These are phyloP conservation scores for Entomortierella parvispora DNA, from an alignment of 192 early-diverging fungal species.

Conservation along the genomic window DNA sequence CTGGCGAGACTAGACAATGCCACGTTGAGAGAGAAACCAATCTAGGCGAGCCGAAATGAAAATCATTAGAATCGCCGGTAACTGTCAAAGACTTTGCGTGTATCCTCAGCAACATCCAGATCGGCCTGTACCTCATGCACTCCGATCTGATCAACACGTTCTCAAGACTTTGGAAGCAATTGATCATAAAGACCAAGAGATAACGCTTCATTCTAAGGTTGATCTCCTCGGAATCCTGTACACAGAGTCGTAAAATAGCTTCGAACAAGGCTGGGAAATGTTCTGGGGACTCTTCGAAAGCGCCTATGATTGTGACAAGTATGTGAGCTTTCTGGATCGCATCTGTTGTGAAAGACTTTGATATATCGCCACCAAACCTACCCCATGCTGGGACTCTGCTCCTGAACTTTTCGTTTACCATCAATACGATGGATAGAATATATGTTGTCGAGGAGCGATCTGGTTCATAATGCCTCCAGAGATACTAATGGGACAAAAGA, in stretches of 20 bases:
- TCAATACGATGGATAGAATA: constrained; percentile 80
- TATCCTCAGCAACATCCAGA: too few relatives aligned
- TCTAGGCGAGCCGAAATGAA: constrained; percentile 19
- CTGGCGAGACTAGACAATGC: constrained; percentile 66
- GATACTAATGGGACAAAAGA: constrained; percentile 68
- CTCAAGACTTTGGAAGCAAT: constrained; percentile 89
- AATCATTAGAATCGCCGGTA: background rate
- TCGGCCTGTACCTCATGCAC: constrained; percentile 66
- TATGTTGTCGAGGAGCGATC: constrained; percentile 59
- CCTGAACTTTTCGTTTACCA: constrained; percentile 93
- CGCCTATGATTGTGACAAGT: constrained; percentile 36
- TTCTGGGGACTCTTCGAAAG: constrained; percentile 51
- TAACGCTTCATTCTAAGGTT: constrained; percentile 56
- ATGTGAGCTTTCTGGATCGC: background rate
- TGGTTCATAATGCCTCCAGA: constrained; percentile 79
- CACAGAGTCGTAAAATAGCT: constrained; percentile 58
- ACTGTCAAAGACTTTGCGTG: background rate
- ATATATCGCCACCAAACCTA: too few relatives aligned
- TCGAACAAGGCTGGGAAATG: constrained; percentile 70
- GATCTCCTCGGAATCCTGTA: constrained; percentile 36
- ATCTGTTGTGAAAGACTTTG: background rate
- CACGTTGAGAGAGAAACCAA: constrained; percentile 82
- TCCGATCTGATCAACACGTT: constrained; percentile 77
- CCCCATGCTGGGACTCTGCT: constrained; percentile 73
- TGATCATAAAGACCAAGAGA: constrained; percentile 81